Evolutionary conservation across 1,284 basidiomycete species (phyloP).

Genomic region (Rhodotorula mucilaginosa): DNA sequence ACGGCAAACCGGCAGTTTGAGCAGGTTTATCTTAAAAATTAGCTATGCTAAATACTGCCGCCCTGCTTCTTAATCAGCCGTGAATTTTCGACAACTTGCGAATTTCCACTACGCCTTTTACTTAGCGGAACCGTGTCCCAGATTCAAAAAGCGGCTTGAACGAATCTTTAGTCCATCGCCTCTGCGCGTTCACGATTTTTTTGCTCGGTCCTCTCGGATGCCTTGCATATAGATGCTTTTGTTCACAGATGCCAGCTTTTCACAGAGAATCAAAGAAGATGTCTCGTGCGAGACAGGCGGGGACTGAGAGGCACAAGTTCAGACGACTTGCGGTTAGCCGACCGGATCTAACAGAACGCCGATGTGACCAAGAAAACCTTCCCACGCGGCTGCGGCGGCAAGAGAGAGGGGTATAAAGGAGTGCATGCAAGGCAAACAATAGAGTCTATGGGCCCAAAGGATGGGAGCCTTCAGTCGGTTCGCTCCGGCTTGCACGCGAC

Average conservation of each 20-base stretch:
- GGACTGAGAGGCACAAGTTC: too few relatives aligned
- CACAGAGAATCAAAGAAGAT: too few relatives aligned
- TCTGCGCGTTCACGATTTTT: constrained; percentile 1
- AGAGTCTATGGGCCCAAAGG: not conserved
- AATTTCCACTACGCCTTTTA: constrained; percentile 6
- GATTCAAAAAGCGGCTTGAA: not conserved
- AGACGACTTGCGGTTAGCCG: too few relatives aligned
- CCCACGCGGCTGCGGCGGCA: not conserved
- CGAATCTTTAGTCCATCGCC: constrained; percentile 3
- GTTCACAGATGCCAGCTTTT: too few relatives aligned
- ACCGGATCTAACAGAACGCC: too few relatives aligned
- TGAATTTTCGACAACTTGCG: not conserved
- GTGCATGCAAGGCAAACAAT: not conserved
- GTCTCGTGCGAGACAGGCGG: too few relatives aligned
- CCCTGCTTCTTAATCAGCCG: not conserved
- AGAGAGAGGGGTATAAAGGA: not conserved
- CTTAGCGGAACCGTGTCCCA: constrained; percentile 2
- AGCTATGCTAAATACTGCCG: too few relatives aligned
- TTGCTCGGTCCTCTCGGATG: not conserved
- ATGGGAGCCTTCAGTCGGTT: too few relatives aligned
- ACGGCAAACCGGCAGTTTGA: not conserved
- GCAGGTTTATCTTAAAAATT: too few relatives aligned
- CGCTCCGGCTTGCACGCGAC: constrained; percentile 9
- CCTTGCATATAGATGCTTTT: too few relatives aligned
- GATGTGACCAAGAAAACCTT: too few relatives aligned